Percentiles rank a stretch among this genome's conserved stretches.
Evolutionary conservation across 192 early-diverging fungal species (phyloP).

Genomic region (Entrophospora sp.): DNA sequence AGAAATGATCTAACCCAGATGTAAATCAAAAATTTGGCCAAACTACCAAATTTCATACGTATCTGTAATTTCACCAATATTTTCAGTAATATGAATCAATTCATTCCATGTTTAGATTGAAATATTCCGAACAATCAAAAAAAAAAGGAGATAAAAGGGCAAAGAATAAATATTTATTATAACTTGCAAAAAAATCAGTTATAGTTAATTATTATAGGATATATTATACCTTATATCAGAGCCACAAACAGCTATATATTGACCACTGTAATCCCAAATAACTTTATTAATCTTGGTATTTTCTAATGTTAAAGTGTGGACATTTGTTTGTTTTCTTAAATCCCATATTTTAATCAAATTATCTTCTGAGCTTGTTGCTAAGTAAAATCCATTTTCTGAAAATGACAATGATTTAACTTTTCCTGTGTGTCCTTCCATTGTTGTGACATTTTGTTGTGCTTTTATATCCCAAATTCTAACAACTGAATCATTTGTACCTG

Average conservation of each 20-base stretch:
- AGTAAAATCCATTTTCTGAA: conserved; percentile 89
- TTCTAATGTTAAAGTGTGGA: conserved; percentile 55
- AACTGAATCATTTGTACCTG: conserved; percentile 60
- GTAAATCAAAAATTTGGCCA: conserved; percentile 46
- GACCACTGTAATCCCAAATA: conserved; percentile 74
- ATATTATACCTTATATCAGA: conserved; percentile 37
- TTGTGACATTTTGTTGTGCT: conserved; percentile 51
- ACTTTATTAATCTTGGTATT: conserved; percentile 48
- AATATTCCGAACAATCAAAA: conserved; percentile 34
- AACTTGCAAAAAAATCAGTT: background rate
- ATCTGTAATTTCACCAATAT: conserved; percentile 43
- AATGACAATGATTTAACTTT: conserved; percentile 70
- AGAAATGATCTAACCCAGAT: too few relatives aligned
- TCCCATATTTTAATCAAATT: conserved; percentile 87
- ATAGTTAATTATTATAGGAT: background rate
- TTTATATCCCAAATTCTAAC: conserved; percentile 84
- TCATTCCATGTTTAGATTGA: conserved; percentile 60
- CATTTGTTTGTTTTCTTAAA: conserved; percentile 73
- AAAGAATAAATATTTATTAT: background rate
- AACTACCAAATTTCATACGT: conserved; percentile 48
- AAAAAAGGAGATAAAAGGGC: background rate
- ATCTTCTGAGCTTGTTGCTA: conserved; percentile 68
- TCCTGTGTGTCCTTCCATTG: conserved; percentile 55
- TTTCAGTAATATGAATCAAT: conserved; percentile 40
- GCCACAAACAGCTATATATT: conserved; percentile 72